Conservation (phyloP, 2,329 filamentous ascomycete genomes). For the Fusarium hainanense region DNA sequence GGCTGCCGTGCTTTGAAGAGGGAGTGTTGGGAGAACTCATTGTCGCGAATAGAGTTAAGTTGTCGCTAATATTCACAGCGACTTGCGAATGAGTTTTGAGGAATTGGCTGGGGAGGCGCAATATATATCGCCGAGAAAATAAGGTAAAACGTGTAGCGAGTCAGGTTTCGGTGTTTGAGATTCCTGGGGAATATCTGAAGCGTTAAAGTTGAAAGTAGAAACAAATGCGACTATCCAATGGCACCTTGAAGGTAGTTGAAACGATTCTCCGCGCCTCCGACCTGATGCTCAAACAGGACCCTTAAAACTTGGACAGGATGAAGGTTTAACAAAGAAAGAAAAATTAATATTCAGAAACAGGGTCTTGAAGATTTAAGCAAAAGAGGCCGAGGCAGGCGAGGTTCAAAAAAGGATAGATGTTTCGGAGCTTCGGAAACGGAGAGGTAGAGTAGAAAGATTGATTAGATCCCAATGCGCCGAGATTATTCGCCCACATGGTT, state of each 20-base stretch:
- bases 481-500: constrained; percentile 33
- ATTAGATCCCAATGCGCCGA: constrained; percentile 37
- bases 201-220: constrained; percentile 23
- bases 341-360: neutral
- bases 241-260: constrained; percentile 2
- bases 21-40: constrained; percentile 50
- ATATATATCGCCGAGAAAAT: constrained; percentile 12
- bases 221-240: constrained; percentile 22
- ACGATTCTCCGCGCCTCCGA: constrained; percentile 29
- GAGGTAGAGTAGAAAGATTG: constrained; percentile 28
- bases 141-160: constrained; percentile 19
- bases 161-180: constrained; percentile 16
- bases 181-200: constrained; percentile 22
- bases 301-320: constrained; percentile 1
- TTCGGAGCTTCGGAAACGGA: constrained; percentile 6
- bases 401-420: neutral
- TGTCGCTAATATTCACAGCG: constrained; percentile 19
- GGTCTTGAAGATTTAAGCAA: neutral
- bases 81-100: constrained; percentile 6
- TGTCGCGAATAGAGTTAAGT: constrained; percentile 17
- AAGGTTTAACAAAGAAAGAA: neutral
- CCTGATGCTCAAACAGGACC: constrained; percentile 16
- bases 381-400: constrained; percentile 9
- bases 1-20: constrained; percentile 38
- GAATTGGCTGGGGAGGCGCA: neutral